phyloP scores from a whole-genome alignment of 495 filamentous ascomycete genomes.

The Massariosphaeria phaeospora region DNA sequence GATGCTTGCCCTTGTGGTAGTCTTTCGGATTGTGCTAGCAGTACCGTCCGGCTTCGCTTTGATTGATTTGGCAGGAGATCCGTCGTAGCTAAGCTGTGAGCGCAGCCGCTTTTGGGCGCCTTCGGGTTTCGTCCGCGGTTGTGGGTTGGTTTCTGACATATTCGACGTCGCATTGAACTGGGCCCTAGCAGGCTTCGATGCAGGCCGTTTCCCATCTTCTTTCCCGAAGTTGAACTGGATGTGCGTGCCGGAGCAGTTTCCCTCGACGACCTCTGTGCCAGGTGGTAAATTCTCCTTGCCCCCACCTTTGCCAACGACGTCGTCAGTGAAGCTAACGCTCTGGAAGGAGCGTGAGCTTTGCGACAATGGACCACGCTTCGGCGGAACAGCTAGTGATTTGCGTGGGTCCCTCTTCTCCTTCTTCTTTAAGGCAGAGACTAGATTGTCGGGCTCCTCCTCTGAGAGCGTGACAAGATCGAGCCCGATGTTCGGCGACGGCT shows the following conservation, averaged over 20 bases:
- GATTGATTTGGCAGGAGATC: constrained; percentile 27
- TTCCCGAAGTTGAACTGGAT: constrained; percentile 15
- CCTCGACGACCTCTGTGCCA: constrained; percentile 12
- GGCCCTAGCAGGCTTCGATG: constrained; percentile 24
- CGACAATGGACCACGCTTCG: constrained; percentile 39
- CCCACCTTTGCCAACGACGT: constrained; percentile 36
- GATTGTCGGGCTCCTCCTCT: constrained; percentile 32
- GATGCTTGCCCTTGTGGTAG: constrained; percentile 1
- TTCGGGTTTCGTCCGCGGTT: constrained; percentile 14
- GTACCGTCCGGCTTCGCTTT: constrained; percentile 19
- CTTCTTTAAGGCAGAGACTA: constrained; percentile 25
- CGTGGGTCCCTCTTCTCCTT: constrained; percentile 30
- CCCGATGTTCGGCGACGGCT: constrained; percentile 28
- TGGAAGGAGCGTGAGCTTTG: constrained; percentile 26
- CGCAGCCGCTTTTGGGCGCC: constrained; percentile 22
- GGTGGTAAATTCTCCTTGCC: constrained; percentile 46
- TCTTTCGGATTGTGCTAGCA: constrained; percentile 1
- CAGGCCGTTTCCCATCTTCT: constrained; percentile 3
- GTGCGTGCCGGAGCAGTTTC: constrained; percentile 2
- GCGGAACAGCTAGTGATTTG: constrained; percentile 39
- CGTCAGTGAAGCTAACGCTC: constrained; percentile 15
- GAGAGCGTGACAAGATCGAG: constrained; percentile 35
- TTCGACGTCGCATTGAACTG: constrained; percentile 27
- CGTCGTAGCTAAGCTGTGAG: constrained; percentile 22
- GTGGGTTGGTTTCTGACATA: background rate